Evolutionary conservation across 495 filamentous ascomycete species (phyloP), one percentile per base, ranked within the genome.

Genomic region (Penicillium macrosclerotiorum): DNA sequence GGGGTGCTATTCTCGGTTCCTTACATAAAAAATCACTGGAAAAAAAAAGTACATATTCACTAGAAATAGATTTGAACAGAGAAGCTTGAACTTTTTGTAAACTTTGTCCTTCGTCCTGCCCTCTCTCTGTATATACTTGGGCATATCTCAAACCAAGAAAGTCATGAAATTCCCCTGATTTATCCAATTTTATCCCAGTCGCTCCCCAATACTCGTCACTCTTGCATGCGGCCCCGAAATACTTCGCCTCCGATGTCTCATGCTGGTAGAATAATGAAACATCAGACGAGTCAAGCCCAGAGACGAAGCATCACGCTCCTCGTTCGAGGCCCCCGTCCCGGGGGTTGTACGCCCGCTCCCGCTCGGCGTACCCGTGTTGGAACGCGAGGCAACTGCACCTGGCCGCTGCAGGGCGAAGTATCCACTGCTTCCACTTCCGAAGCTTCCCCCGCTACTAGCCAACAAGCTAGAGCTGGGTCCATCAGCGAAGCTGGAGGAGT

Each of bases 201-300:
- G 37, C 27, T 52, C 54, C 8, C 33, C 45, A 32, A 38, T 35
- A 30, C 31, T 22, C n/a, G 19, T 19, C 0, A 31, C 33, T 12
- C 52, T 51, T 35, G 56, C 42, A 55, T 60, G 52, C 17, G 57
- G 54, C 16, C 62, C 56, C 7, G 65, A 59, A 23, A 64, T 41
- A 49, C 64, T 69, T 19, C 58, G 48, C 20, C 63, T 50, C 5
- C 62, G 64, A 50, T 61, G 52, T 12, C 64, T 49, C 19, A 60
- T 44, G 8, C 65, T 57, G 3, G 55, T 52, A 14, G 57, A 47
- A 49, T 67, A 67, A 49, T 67, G 62, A 14, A 47, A 49, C 52
- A 67, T 60, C 14, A 51, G 42, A 4, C 55, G 46, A 11, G 50
- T 41, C 31, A 51, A 41, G 19, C 46, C 45, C 14, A 47, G 32